Percentiles rank a stretch among this genome's conserved stretches.
These are phyloP conservation scores for Corylus heterophylla DNA, from an alignment of 306 rosid genomes.

Conservation along the genomic window DNA sequence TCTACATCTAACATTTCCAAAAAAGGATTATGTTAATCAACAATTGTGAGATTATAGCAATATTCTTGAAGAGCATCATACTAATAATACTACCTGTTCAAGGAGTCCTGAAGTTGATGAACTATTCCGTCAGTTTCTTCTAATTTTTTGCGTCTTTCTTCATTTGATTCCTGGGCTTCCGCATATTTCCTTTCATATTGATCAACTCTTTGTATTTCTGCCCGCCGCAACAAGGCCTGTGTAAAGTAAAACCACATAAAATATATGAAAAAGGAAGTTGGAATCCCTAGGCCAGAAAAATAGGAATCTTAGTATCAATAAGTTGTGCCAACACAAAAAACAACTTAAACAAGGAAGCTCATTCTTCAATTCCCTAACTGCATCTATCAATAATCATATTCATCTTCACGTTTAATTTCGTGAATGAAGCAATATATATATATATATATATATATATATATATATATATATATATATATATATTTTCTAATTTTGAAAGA, in stretches of 20 bases:
- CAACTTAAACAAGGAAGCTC: not conserved
- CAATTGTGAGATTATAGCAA: constrained; percentile 18
- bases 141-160: constrained; percentile 60
- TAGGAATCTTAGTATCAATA: not conserved
- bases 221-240: constrained; percentile 57
- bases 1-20: not conserved
- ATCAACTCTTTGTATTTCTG: constrained; percentile 70
- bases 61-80: constrained; percentile 35
- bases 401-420: not conserved
- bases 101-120: constrained; percentile 77
- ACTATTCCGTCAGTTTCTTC: constrained; percentile 76
- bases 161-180: constrained; percentile 56
- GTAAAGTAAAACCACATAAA: constrained; percentile 21
- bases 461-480: too few relatives aligned
- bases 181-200: constrained; percentile 65
- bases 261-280: too few relatives aligned
- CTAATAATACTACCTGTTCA: constrained; percentile 70
- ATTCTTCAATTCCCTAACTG: not conserved
- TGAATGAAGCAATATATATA: not conserved
- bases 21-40: constrained; percentile 18
- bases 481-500: too few relatives aligned
- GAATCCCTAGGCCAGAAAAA: not conserved
- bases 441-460: too few relatives aligned
- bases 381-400: not conserved
- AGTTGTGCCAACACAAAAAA: not conserved